Percentiles rank a stretch among this genome's conserved stretches.
Conservation (phyloP, 345 rosid species). For the Lepidium africanum region DNA sequence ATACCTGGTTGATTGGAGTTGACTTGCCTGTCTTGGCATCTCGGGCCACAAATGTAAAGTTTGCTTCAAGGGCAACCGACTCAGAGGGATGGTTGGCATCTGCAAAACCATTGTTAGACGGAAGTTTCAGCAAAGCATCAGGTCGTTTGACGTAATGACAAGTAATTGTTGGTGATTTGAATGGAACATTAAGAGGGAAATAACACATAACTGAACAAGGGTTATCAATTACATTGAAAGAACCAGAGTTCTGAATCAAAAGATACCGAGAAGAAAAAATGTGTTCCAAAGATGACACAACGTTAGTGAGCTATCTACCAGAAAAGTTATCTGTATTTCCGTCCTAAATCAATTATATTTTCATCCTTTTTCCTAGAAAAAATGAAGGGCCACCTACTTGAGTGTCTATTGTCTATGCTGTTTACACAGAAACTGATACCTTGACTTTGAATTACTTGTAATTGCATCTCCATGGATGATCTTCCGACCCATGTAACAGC, state of each 20-base stretch:
- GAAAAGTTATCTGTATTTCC: not conserved
- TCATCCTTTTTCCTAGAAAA: not conserved
- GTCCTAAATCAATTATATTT: not conserved
- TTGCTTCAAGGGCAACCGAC: constrained; percentile 60
- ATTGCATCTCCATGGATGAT: constrained; percentile 81
- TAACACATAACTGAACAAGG: not conserved
- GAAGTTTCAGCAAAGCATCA: not conserved
- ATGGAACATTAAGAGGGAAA: not conserved
- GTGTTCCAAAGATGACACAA: not conserved
- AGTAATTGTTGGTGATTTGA: not conserved
- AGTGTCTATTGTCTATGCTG: not conserved
- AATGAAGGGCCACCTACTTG: not conserved
- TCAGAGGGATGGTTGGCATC: constrained; percentile 36
- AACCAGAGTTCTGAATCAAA: not conserved
- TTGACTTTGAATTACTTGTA: constrained; percentile 60
- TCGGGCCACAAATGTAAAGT: constrained; percentile 84
- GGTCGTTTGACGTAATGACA: not conserved
- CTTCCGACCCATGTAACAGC: constrained; percentile 92
- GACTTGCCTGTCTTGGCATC: constrained; percentile 77
- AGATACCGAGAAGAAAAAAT: not conserved
- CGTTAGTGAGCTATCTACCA: not conserved
- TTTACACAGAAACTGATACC: constrained; percentile 30
- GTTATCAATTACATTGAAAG: not conserved
- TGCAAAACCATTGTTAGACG: constrained; percentile 25
- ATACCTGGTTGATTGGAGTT: constrained; percentile 56